Evolutionary conservation across 106 monocot species (phyloP).

Genomic region (Alisma plantagoaquatica): DNA sequence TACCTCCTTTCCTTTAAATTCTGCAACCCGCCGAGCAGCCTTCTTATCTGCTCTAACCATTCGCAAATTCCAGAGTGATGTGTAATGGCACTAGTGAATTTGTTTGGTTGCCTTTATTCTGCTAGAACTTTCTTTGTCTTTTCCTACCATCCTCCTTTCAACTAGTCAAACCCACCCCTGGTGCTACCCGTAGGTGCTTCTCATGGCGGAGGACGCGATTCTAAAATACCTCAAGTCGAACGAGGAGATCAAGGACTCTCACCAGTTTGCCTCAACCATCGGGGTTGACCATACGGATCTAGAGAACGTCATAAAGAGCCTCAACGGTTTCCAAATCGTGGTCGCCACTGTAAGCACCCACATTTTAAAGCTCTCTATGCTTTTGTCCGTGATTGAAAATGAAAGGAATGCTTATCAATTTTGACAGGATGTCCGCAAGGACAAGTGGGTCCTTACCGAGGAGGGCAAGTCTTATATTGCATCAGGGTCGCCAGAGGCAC

Average conservation of each 20-base stretch:
- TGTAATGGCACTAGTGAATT: too few relatives aligned
- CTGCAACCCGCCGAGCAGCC: too few relatives aligned
- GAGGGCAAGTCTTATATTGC: conserved; percentile 62
- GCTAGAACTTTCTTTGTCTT: too few relatives aligned
- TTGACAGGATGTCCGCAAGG: conserved; percentile 50
- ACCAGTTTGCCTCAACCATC: conserved; percentile 45
- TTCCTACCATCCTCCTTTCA: too few relatives aligned
- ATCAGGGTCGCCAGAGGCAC: conserved; percentile 71
- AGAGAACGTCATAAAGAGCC: conserved; percentile 82
- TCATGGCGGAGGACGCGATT: conserved; percentile 48
- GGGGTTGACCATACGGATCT: conserved; percentile 60
- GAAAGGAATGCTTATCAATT: background rate
- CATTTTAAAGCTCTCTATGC: too few relatives aligned
- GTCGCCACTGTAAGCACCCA: conserved; percentile 69
- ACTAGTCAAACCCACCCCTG: too few relatives aligned
- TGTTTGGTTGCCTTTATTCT: too few relatives aligned
- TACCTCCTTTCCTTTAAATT: too few relatives aligned
- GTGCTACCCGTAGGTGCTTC: too few relatives aligned
- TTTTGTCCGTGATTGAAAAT: too few relatives aligned
- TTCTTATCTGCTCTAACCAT: too few relatives aligned
- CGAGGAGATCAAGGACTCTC: conserved; percentile 56
- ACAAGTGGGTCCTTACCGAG: conserved; percentile 56
- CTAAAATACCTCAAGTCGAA: conserved; percentile 34
- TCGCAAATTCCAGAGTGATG: too few relatives aligned
- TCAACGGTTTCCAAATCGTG: conserved; percentile 55